Evolutionary conservation across 208 protist species (phyloP), one percentile per base, ranked within the genome.

Genomic region (Leptomonas seymouri): DNA sequence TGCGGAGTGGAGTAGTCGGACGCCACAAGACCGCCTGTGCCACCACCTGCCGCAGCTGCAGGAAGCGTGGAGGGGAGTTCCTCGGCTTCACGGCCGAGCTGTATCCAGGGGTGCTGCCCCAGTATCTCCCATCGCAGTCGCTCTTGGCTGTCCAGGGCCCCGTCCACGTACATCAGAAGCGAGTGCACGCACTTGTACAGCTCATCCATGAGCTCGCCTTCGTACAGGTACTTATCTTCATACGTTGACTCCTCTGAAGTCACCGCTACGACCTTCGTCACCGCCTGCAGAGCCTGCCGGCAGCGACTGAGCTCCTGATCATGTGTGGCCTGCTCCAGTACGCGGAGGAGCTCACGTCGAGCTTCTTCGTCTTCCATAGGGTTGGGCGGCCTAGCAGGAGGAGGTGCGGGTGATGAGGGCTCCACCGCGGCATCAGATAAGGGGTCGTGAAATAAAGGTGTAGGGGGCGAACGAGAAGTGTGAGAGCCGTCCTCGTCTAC

Each of bases 291-390:
- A 41, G 78, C 84, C 49, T 84, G 76, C 14, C 84, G 75, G 58
- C 80, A 85, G 45, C 87, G 88, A 54, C 84, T 74, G 39, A 95
- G 77, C 67, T 95, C 90, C 41, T 85, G 71, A 45, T 95, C 90
- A 11, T 80, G 80, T 15, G 87, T 87, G 20, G 85, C 72, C 20
- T 85, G 74, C 49, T 93, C 85, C 18, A 95, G 76, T 23, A 93
- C 66, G 25, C 64, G 69, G 53, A 95, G 45, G 23, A 95, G 76
- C 71, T 90, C 86, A n/a, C 68, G 78, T 14, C 81, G 79, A 0
- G 83, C 82, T 42, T 69, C 76, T 44, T 80, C 80, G 30, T 82
- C 76, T 0, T 65, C 71, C 82, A 91, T 91, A 2, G 85, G 82
- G 36, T 87, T 86, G 5, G 8, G 0, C 12, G 44, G 25, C 21